phyloP scores from a whole-genome alignment of 2,329 filamentous ascomycete species.

The Akanthomyces muscarius region DNA sequence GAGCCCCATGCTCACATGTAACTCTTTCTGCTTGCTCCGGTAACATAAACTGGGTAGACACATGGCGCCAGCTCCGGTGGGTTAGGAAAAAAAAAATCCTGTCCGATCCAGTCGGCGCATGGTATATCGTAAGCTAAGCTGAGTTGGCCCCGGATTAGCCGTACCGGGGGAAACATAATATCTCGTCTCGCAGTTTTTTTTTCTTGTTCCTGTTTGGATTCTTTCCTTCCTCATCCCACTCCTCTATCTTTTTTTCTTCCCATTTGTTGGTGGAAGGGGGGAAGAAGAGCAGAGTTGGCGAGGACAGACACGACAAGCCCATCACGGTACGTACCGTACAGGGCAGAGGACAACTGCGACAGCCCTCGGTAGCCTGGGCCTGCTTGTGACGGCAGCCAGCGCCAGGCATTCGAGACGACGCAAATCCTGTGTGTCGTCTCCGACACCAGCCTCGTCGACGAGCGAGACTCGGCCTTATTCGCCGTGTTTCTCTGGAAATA shows the following conservation, averaged over 20 bases:
- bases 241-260: conserved; percentile 6
- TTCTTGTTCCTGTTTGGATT: background rate
- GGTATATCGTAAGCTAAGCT: conserved; percentile 14
- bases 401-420: background rate
- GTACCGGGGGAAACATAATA: conserved; percentile 1
- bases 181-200: conserved; percentile 8
- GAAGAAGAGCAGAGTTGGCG: conserved; percentile 6
- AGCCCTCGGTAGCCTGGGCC: background rate
- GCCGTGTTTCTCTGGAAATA: background rate
- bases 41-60: background rate
- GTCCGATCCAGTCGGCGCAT: conserved; percentile 9
- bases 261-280: conserved; percentile 14
- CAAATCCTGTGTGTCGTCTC: background rate
- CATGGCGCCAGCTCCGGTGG: background rate
- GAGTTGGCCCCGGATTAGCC: conserved; percentile 9
- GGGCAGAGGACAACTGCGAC: background rate
- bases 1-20: conserved; percentile 11
- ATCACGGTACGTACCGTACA: conserved; percentile 5
- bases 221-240: background rate
- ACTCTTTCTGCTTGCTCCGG: background rate
- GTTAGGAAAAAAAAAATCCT: background rate
- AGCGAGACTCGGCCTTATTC: background rate
- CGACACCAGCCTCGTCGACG: background rate
- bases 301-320: background rate
- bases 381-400: background rate